Evolutionary conservation across 768 basidiomycete genomes (phyloP).

Genomic region (Fomitopsis serialis): DNA sequence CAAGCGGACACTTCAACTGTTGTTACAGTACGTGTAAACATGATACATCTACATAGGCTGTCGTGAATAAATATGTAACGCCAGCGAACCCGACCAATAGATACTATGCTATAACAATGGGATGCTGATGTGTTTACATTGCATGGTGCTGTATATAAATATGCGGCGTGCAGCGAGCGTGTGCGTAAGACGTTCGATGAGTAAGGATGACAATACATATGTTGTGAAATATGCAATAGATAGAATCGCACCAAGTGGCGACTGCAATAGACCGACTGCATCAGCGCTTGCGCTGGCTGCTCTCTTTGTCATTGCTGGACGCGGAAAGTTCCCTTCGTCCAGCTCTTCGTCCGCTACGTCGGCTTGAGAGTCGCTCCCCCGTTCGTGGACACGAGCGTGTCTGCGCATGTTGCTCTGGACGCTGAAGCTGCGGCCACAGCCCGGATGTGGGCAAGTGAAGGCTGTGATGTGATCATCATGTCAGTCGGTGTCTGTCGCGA

Average conservation of each 20-base stretch:
- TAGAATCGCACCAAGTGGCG: no score
- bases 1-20: no score
- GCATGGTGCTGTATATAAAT: no score
- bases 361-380: slow-evolving; percentile 14
- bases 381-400: slow-evolving; percentile 69
- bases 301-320: background rate
- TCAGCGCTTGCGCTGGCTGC: background rate
- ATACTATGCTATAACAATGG: no score
- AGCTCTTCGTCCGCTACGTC: slow-evolving; percentile 38
- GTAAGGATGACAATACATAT: background rate
- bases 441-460: slow-evolving; percentile 67
- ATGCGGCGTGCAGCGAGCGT: no score
- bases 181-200: no score
- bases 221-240: no score
- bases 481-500: slow-evolving; percentile 13
- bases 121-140: no score
- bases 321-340: slow-evolving; percentile 18
- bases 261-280: background rate
- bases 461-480: slow-evolving; percentile 37
- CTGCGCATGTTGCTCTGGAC: slow-evolving; percentile 88
- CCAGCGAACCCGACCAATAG: no score
- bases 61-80: no score
- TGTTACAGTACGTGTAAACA: no score
- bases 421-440: slow-evolving; percentile 78
- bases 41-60: no score